phyloP scores from a whole-genome alignment of 1,139 yeast genomes.

The Kodamaea derodonti region DNA sequence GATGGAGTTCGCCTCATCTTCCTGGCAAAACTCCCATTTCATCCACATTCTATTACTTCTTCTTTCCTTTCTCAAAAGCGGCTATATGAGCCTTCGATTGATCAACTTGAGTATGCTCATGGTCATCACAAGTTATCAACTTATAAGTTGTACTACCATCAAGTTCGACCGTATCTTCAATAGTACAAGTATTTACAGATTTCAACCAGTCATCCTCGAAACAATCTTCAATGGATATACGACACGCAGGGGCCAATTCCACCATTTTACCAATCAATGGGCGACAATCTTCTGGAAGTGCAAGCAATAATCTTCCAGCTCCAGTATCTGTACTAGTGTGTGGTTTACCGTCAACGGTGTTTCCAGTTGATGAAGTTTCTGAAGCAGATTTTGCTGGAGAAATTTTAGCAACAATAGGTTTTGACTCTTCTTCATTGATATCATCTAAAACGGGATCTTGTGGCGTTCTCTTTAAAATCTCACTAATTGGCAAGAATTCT shows the following conservation, averaged over 20 bases:
- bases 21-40: conserved; percentile 1
- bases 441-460: conserved; percentile 21
- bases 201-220: conserved; percentile 76
- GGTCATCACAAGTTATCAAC: conserved; percentile 48
- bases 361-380: conserved; percentile 17
- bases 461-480: conserved; percentile 39
- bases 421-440: conserved; percentile 25
- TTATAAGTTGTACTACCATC: conserved; percentile 34
- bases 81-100: conserved; percentile 96
- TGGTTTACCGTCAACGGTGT: conserved; percentile 29
- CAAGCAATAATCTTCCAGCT: conserved; percentile 63
- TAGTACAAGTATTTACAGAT: conserved; percentile 62
- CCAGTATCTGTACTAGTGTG: conserved; percentile 64
- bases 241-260: conserved; percentile 77
- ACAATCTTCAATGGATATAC: conserved; percentile 81
- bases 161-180: conserved; percentile 35
- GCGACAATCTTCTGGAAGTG: conserved; percentile 68
- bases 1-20: not conserved
- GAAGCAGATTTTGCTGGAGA: conserved; percentile 1
- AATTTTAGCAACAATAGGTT: conserved; percentile 3
- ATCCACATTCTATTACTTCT: too few species aligned
- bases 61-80: conserved; percentile 76
- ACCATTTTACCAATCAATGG: conserved; percentile 70
- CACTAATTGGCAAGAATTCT: conserved; percentile 39
- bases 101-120: conserved; percentile 83